Conservation (phyloP, 1,284 basidiomycete species). For the Ganoderma resinaceum region DNA sequence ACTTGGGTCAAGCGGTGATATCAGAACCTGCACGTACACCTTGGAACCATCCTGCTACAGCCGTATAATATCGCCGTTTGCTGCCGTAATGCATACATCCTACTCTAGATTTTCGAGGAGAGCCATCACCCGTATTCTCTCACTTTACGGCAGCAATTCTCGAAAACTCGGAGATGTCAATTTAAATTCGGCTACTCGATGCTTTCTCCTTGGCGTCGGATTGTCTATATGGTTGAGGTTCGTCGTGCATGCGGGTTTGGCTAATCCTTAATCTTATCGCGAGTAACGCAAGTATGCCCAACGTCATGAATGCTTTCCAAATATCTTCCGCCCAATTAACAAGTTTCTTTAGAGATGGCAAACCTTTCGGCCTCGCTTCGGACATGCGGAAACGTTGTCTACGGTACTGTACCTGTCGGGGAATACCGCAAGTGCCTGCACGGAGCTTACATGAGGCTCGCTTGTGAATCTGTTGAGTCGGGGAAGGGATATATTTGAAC, state of each 20-base stretch:
- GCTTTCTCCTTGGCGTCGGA: too few species aligned
- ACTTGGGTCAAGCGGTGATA: conserved; percentile 94
- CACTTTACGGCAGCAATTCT: too few species aligned
- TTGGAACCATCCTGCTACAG: conserved; percentile 14
- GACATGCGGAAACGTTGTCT: background rate
- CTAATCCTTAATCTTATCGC: too few species aligned
- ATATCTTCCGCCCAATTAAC: too few species aligned
- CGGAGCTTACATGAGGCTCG: background rate
- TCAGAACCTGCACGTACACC: background rate
- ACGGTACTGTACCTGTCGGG: background rate
- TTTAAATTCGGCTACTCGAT: too few species aligned
- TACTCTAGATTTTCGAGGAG: conserved; percentile 1
- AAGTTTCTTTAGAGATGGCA: too few species aligned
- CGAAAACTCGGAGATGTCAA: too few species aligned
- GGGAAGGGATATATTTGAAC: conserved; percentile 2
- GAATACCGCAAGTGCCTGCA: too few species aligned
- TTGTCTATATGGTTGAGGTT: too few species aligned
- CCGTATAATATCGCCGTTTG: conserved; percentile 22
- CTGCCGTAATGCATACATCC: conserved; percentile 25
- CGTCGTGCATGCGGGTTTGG: too few species aligned
- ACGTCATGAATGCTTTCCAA: background rate
- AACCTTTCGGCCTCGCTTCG: background rate
- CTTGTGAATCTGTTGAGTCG: background rate
- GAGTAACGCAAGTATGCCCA: too few species aligned
- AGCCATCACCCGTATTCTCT: too few species aligned